Percentiles rank a stretch among this genome's conserved stretches.
phyloP scores from a whole-genome alignment of 2,329 filamentous ascomycete genomes.

The Fusarium nygamai region DNA sequence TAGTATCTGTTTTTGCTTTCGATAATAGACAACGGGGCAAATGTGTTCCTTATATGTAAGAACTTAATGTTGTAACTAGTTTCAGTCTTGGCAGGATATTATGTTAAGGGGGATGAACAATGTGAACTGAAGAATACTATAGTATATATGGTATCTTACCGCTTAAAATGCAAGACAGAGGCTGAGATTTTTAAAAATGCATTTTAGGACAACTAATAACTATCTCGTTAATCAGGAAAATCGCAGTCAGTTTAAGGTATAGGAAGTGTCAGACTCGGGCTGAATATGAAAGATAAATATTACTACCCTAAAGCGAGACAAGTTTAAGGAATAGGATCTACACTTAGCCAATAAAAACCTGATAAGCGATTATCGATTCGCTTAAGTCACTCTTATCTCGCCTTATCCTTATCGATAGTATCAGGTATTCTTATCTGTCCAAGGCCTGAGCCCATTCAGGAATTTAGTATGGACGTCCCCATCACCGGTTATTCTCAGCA shows the following conservation, averaged over 20 bases:
- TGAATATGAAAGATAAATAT: fast-evolving
- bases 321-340: too few species aligned
- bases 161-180: too few species aligned
- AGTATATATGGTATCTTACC: too few species aligned
- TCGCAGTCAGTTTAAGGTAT: fast-evolving
- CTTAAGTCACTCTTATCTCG: fast-evolving
- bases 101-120: too few species aligned
- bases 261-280: fast-evolving
- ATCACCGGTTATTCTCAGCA: slow-evolving; percentile 21
- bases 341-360: neutral
- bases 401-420: neutral
- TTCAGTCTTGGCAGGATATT: too few species aligned
- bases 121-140: too few species aligned
- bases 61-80: fast-evolving
- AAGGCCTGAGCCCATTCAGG: slow-evolving; percentile 9
- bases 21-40: too few species aligned
- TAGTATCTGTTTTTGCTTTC: too few species aligned
- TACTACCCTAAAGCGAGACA: too few species aligned
- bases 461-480: slow-evolving; percentile 1
- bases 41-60: fast-evolving
- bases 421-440: slow-evolving; percentile 23
- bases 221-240: fast-evolving
- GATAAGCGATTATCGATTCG: neutral
- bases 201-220: neutral
- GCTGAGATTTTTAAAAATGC: too few species aligned